Evolutionary conservation across 2,329 filamentous ascomycete species (phyloP), one percentile per base, ranked within the genome.

Genomic region (Setomelanomma holmii): DNA sequence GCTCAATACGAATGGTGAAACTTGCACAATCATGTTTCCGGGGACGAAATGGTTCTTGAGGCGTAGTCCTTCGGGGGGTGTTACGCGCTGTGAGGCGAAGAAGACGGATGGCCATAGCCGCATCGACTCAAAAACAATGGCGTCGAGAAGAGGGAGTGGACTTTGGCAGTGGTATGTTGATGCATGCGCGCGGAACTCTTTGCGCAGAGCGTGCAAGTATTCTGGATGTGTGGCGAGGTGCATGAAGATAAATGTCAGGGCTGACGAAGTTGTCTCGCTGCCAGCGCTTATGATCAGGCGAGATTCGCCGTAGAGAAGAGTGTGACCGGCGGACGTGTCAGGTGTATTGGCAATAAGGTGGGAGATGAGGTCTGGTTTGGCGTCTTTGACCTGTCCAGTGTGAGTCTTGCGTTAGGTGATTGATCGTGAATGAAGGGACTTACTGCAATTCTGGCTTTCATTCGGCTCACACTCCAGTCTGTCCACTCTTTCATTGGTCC

Each of bases 221-320:
- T 53, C 19, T 1, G 58, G 59, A 44, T 68, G 53, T 4, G 53
- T 54, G 38, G 66, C 61, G 5, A 71, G 65, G 2, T 67, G 61
- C 45, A 67, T 60, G 66, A 85, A 75, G 38, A 80, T 77, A 57
- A 84, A 82, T 16, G 76, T 77, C 55, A 86, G 74, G 10, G 82
- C 76, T 42, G 81, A 78, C 41, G 76, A 78, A 3, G 80, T 83
- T 0, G 82, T 84, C 24, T 79, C 80, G 16, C 64, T 67, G 12
- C 69, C 67, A 1, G 69, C 67, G n/a, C 58, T 61, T 34, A 72
- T 64, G 33, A 71, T 67, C n/a, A 71, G 57, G 20, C 68, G 65
- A 2, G 67, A 69, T 40, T 71, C 69, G 16, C 66, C 63, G 35
- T 60, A 59, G n/a, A 70, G 62, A 8, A 68, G 55, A 12, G 51